Base-by-base conservation (phyloP, 1,139 yeast species). In the Trichomonascaceae sp. region DNA sequence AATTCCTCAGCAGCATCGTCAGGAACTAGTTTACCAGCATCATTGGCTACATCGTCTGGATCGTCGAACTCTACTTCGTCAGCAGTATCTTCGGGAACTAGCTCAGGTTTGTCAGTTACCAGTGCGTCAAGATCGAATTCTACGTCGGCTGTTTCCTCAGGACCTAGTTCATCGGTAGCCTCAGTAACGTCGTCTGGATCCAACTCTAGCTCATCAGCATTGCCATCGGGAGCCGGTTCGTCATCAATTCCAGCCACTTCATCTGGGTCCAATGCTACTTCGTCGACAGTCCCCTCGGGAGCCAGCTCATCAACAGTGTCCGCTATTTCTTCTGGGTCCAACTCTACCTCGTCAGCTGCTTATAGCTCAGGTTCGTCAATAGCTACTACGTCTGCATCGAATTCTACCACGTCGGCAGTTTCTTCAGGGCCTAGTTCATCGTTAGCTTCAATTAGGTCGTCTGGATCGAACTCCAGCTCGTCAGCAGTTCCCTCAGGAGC, bases 111-210 rank as follows among this genome's bases (percentile, higher is more conserved):
- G 3, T 19, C 24, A 24, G 51, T 45, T 24, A 53, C 44, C 47
- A n/a, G n/a, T n/a, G 18, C 17, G 13, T 41, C 48, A 18, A 19
- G 32, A 22, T 22, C 24, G 24, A 22, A 22, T 13, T 50, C 49
- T 45, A 8, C 24, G 6, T 22, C 15, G 22, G 13, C 24, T 9
- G 27, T 9, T 19, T 39, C 41, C 19, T 22, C 13, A 39, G 18
- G 18, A 13, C 39, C 49, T 27, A 12, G 9, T 8, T 27, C 32
- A 27, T 8, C 12, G 12, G 9, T 12, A 8, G 32, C 12, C 32
- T 61, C 64, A 9, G 59, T 63, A 3, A 22, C 24, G 6, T 22
- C 24, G 20, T 45, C 56, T 13, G 49, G 45, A 15, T 27, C 47
- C 27, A 22, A 22, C 24, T 22, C 24, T 3, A 22, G 6, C 6